Evolutionary conservation across 2,329 filamentous ascomycete genomes (phyloP), one percentile per base, ranked within the genome.

Genomic region (Penicillium brasilianum): DNA sequence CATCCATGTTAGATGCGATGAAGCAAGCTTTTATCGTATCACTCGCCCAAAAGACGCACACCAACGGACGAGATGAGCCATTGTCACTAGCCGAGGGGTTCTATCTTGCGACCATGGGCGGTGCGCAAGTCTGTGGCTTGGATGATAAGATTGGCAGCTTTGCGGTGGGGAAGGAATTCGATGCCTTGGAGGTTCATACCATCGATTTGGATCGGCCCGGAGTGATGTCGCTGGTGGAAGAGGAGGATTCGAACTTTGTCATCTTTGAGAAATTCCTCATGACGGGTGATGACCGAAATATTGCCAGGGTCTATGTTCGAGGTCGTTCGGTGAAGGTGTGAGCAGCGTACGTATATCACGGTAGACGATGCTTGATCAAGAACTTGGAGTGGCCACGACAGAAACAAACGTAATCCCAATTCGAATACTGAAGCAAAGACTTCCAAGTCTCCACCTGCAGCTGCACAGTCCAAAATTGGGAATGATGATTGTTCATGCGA

Each of bases 261-360:
- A 75, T 87, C 18, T 84, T 88, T 60, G 85, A 88, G 58, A 89
- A 88, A 76, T 89, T 87, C 61, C 66, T 89, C 32, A 88, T 88
- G 85, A 88, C 86, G 2, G 87, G 85, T 0, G 87, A 89, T 69
- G 87, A 89, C 68, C 77, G 87, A 4, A 88, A 88, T 64, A 85
- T 88, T 55, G 68, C 71, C 0, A 70, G 78, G 20, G 87, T 88
- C 0, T 88, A 79, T 72, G 83, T 88, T 0, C 69, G 73, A 7
- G 86, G 86, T 1, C 71, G 76, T 11, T 72, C 66, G 14, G 75
- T 80, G 18, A 75, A 75, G 46, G 51, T 41, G 37, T 67, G 32
- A 61, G 10, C n/a, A 4, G 25, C 7, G 43, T 46, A n/a, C n/a
- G n/a, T n/a, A n/a, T n/a, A n/a, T n/a, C n/a, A n/a, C n/a, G n/a